Conservation (phyloP, 139 green algal genomes). For the Chlamydomonas incerta region DNA sequence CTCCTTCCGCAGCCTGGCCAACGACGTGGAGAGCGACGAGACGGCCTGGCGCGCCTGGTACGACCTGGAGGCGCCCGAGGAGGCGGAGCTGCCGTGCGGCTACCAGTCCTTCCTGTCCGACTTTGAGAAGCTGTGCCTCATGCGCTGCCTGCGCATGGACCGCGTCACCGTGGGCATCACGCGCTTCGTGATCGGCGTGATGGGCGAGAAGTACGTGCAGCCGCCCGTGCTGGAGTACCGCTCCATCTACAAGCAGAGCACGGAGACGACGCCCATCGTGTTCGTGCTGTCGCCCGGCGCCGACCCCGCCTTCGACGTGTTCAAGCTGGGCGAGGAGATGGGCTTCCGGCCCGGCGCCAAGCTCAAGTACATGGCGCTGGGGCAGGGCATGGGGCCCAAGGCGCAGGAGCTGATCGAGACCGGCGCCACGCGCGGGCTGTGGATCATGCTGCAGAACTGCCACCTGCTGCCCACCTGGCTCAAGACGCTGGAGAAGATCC, state of each 20-base stretch:
- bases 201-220: slow-evolving; percentile 79
- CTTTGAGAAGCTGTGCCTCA: slow-evolving; percentile 86
- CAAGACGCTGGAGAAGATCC: slow-evolving; percentile 89
- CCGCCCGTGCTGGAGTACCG: slow-evolving; percentile 86
- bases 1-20: slow-evolving; percentile 69
- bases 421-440: slow-evolving; percentile 78
- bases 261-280: slow-evolving; percentile 81
- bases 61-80: slow-evolving; percentile 72
- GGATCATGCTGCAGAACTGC: slow-evolving; percentile 93
- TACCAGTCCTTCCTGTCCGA: slow-evolving; percentile 64
- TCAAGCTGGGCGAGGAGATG: slow-evolving; percentile 91
- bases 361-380: slow-evolving; percentile 94
- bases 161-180: slow-evolving; percentile 83
- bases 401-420: slow-evolving; percentile 85
- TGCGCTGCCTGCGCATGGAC: slow-evolving; percentile 89
- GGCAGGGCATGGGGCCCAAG: slow-evolving; percentile 91
- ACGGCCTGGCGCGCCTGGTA: slow-evolving; percentile 76
- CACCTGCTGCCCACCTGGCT: slow-evolving; percentile 90
- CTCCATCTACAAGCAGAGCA: slow-evolving; percentile 80
- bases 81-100: slow-evolving; percentile 65
- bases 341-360: slow-evolving; percentile 85
- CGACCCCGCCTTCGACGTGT: slow-evolving; percentile 91
- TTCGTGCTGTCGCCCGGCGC: slow-evolving; percentile 92
- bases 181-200: slow-evolving; percentile 73
- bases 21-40: slow-evolving; percentile 78